Evolutionary conservation across 148 eudicot genomes (phyloP), one percentile per base, ranked within the genome.

Genomic region (Mesembryanthemum crystallinum): DNA sequence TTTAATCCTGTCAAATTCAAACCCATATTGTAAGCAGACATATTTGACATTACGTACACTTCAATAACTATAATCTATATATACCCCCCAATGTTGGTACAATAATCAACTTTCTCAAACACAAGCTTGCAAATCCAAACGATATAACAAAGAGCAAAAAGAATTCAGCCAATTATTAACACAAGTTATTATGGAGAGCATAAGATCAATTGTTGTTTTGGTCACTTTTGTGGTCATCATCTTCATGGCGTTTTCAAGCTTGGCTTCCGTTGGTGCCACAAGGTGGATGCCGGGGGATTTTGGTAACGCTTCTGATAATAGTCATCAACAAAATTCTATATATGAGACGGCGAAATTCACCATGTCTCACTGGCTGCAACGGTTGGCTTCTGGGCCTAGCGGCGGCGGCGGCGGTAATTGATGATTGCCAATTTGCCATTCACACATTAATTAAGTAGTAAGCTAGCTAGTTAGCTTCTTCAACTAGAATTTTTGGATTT

Each of bases 351-450:
- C 63, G 10, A 64, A 33, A 35, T 15, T 5, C 20, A 52, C 35
- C 32, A 17, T 75, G 47, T 51, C 51, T 52, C 52, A 66, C 29
- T 75, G 61, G 77, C 49, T 75, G 15, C 62, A 35, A 1, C 71
- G 71, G n/a, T 58, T 75, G 23, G 39, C 77, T 1, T 30, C 32
- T 0, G 77, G 77, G 3, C 77, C 77, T 64, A 75, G 63, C 20
- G 71, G 12, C 9, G 77, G 77, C 0, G 77, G 71, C 14, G 57
- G 76, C 17, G 67, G 66, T 5, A 51, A 73, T 12, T 73, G 51
- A 37, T 23, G 58, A 51, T 14, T 51, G 52, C 12, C 15, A 47
- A n/a, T n/a, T n/a, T n/a, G n/a, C n/a, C 51, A 8, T 45, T 8
- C n/a, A n/a, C n/a, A n/a, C n/a, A 8, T 14, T 45, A 1, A 14